phyloP scores from a whole-genome alignment of 306 rosid species.

The Dalbergia cochinchinensis region DNA sequence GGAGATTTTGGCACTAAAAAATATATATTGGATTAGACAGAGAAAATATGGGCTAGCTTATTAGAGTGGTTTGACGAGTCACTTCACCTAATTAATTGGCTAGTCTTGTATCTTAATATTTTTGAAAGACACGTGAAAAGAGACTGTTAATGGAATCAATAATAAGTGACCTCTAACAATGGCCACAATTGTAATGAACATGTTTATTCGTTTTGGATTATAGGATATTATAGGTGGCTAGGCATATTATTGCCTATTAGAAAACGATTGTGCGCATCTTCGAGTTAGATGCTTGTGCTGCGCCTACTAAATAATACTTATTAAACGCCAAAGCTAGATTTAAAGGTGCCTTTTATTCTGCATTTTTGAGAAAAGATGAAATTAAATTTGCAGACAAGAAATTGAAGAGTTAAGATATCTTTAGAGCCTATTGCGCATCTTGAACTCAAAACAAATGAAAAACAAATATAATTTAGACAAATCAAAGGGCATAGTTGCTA shows the following conservation, averaged over 20 bases:
- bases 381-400: too few species aligned
- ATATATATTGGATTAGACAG: neutral
- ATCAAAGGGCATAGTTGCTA: neutral
- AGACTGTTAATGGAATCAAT: constrained; percentile 11
- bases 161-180: constrained; percentile 27
- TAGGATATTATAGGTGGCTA: constrained; percentile 30
- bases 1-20: neutral
- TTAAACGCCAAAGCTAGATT: neutral
- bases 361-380: too few species aligned
- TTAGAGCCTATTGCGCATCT: neutral
- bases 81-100: constrained; percentile 4
- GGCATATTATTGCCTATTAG: constrained; percentile 34
- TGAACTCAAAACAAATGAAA: neutral
- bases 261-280: constrained; percentile 17
- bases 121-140: constrained; percentile 32
- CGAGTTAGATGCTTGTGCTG: constrained; percentile 13
- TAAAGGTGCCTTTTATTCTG: too few species aligned
- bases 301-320: neutral
- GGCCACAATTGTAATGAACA: constrained; percentile 35
- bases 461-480: neutral
- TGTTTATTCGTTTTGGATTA: constrained; percentile 40
- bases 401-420: neutral
- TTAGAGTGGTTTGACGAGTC: constrained; percentile 26
- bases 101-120: neutral
- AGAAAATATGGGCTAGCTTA: neutral